Conservation (phyloP, 1,139 yeast species). For the Sugiyamaella paludigena region DNA sequence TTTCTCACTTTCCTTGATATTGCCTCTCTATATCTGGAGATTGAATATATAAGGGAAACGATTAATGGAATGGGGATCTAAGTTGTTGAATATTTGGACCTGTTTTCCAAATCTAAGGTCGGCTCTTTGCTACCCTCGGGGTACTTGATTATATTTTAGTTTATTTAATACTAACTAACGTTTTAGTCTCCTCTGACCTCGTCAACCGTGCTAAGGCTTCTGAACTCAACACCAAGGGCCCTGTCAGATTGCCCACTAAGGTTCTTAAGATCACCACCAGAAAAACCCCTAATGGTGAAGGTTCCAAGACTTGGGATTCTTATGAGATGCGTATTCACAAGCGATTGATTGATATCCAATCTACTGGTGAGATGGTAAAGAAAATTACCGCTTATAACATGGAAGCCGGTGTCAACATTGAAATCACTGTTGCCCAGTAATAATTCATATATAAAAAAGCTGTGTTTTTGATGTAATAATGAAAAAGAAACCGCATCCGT, state of each 20-base stretch:
- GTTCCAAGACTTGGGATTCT: constrained; percentile 99
- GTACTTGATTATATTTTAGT: neutral
- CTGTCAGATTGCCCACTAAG: constrained; percentile 99
- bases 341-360: constrained; percentile 98
- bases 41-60: no score
- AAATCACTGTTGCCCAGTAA: constrained; percentile 44
- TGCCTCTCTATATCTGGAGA: no score
- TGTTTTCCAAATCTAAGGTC: no score
- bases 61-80: no score
- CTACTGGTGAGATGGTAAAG: constrained; percentile 92
- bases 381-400: constrained; percentile 92
- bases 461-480: constrained; percentile 14
- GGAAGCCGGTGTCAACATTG: constrained; percentile 49
- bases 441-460: constrained; percentile 13
- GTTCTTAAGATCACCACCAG: constrained; percentile 98
- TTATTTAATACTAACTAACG: constrained; percentile 4
- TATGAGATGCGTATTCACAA: constrained; percentile 99
- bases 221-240: constrained; percentile 80
- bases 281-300: constrained; percentile 99
- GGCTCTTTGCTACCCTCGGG: no score
- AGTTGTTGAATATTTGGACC: no score
- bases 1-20: no score
- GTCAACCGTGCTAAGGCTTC: constrained; percentile 81
- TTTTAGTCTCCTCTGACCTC: constrained; percentile 73
- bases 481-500: constrained; percentile 10